Base-by-base conservation (phyloP, 306 rosid genomes). In the Ziziphus jujuba region DNA sequence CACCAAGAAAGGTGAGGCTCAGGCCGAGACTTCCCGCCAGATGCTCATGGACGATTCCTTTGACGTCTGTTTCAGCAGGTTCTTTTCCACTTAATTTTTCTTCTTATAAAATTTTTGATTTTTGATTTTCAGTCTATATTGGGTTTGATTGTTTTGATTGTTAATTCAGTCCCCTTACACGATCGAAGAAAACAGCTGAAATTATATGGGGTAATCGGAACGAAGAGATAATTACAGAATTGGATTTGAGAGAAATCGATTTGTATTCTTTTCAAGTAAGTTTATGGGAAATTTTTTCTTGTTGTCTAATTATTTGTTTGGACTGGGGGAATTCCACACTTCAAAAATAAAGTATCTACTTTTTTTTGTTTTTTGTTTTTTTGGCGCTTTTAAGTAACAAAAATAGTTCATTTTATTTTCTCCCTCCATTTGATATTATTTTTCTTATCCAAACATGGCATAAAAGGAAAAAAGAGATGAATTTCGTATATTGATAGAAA, bases 261-360 rank as follows among this genome's bases (percentile, higher is more conserved):
- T 77, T 93, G 71, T 93, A 93, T 79, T 85, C 96, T 5, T 93
- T 93, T 85, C 97, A 93, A 81, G 98, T 90, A 82, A 65, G 83
- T 59, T 72, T 48, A 49, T 38, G 11, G 58, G 14, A 56, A 24
- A 24, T 56, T 56, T 66, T 13, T 52, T 7, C 33, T 25, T 10
- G 28, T 50, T 65, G 5, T 40, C 12, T 40, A 40, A 40, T 36
- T 0, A 1, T 36, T 0, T 36, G 10, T 36, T 36, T 36, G 43
- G 43, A 11, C 6, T 0, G 6, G 9, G 9, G 43, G 43, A 40
- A 40, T 40, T 40, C 45, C 2, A 2, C 45, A 8, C 12, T 40
- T 40, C 2, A 40, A 8, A 10, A 40, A 2, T 40, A 40, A 40
- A 40, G 9, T n/a, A n/a, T n/a, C n/a, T n/a, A n/a, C n/a, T n/a